Percentiles rank a stretch among this genome's conserved stretches.
These are phyloP conservation scores for Boletus coccyginus DNA, from an alignment of 768 basidiomycete genomes.

Conservation along the genomic window DNA sequence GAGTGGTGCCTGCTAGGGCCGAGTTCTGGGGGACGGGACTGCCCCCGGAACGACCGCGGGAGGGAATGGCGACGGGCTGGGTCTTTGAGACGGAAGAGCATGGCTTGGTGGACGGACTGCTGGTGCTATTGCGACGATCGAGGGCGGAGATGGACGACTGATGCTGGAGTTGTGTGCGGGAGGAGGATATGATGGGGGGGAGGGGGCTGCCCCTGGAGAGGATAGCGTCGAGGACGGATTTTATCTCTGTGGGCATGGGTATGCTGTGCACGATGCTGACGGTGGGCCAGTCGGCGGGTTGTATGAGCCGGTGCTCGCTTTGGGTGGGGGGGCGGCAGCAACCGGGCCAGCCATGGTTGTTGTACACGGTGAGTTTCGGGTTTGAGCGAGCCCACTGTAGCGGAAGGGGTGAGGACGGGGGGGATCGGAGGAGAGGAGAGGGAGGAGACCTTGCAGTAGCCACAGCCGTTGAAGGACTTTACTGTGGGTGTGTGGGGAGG, in stretches of 20 bases:
- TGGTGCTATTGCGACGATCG: constrained; percentile 49
- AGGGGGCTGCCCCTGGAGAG: constrained; percentile 38
- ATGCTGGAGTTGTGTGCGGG: constrained; percentile 33
- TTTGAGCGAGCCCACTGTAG: constrained; percentile 68
- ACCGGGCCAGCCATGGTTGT: constrained; percentile 83
- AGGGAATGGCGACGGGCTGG: constrained; percentile 33
- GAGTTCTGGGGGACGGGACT: constrained; percentile 43
- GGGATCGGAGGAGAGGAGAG: constrained; percentile 15
- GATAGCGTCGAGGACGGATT: constrained; percentile 59
- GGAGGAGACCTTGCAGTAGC: constrained; percentile 77
- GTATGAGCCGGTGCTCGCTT: constrained; percentile 60
- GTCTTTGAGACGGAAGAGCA: constrained; percentile 37
- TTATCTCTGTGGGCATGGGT: constrained; percentile 70
- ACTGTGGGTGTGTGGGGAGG: constrained; percentile 42
- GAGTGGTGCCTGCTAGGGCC: constrained; percentile 24
- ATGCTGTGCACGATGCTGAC: constrained; percentile 74
- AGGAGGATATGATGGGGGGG: constrained; percentile 28
- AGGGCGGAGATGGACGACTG: constrained; percentile 30
- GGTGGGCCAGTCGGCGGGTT: constrained; percentile 75
- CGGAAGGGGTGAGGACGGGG: constrained; percentile 25
- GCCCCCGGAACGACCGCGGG: constrained; percentile 49
- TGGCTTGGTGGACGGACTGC: constrained; percentile 22
- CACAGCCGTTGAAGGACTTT: constrained; percentile 81
- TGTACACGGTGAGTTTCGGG: constrained; percentile 54
- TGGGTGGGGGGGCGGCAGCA: constrained; percentile 76